A percentile compares a stretch with the other conserved stretches of the same genome.
phyloP scores from a whole-genome alignment of 495 filamentous ascomycete species.

The Immersiella caudata region DNA sequence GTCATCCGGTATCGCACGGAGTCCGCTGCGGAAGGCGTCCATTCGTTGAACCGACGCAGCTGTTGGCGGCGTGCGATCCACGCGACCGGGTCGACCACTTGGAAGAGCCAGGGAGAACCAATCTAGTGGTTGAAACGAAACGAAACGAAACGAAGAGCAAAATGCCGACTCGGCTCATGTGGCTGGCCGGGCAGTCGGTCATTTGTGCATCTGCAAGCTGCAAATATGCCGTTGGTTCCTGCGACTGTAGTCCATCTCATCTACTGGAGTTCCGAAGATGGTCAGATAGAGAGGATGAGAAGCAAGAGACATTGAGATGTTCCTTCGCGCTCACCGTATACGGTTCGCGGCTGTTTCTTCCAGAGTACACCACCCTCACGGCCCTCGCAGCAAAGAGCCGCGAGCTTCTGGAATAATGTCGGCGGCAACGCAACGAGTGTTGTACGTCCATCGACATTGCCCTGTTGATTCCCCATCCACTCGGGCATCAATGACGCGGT shows the following conservation, averaged over 20 bases:
- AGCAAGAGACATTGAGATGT: neutral
- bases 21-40: neutral
- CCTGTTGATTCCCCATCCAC: neutral
- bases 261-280: neutral
- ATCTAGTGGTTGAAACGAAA: neutral
- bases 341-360: neutral
- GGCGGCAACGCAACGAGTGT: neutral
- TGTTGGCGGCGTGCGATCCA: neutral
- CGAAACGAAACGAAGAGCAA: neutral
- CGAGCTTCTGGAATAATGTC: neutral
- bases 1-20: neutral
- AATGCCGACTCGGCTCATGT: neutral
- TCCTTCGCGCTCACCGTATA: neutral
- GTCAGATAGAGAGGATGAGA: neutral
- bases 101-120: neutral
- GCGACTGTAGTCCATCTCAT: neutral
- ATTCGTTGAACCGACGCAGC: neutral
- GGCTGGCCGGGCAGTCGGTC: neutral
- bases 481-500: conserved; percentile 10
- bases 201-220: neutral
- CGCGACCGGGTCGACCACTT: neutral
- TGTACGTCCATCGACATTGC: neutral
- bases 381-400: neutral
- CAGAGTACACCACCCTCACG: neutral
- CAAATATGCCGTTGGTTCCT: neutral